These are phyloP conservation scores for Aegilops longissima DNA, from an alignment of 176 grass and related monocot genomes.

Conservation along the genomic window DNA sequence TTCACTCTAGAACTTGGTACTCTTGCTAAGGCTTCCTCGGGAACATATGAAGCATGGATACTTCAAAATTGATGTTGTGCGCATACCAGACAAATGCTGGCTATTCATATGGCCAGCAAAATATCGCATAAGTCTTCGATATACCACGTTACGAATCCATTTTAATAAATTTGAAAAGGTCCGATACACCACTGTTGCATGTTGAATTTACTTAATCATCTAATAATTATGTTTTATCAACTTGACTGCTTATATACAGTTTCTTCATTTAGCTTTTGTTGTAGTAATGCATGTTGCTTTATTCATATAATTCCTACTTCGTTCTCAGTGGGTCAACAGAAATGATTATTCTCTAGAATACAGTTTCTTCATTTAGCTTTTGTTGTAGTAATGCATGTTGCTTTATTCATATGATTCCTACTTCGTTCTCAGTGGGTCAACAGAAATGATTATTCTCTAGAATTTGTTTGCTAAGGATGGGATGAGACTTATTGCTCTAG, in stretches of 20 bases:
- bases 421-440: neutral
- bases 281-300: constrained; percentile 2
- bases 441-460: neutral
- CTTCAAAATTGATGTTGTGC: constrained; percentile 38
- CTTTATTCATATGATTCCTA: constrained; percentile 4
- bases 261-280: constrained; percentile 10
- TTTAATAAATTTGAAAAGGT: constrained; percentile 29
- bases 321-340: neutral
- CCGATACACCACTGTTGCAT: neutral
- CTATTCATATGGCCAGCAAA: constrained; percentile 27
- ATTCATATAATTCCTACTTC: neutral
- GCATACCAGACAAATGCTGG: constrained; percentile 4
- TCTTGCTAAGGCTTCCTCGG: constrained; percentile 43
- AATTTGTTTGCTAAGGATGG: neutral
- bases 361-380: constrained; percentile 14
- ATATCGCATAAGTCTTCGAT: constrained; percentile 9
- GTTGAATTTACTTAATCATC: neutral
- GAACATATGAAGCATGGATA: constrained; percentile 37
- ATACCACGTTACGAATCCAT: constrained; percentile 27
- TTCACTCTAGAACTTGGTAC: constrained; percentile 37
- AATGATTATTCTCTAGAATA: neutral
- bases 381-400: neutral
- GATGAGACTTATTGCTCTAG: neutral
- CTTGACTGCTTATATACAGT: constrained; percentile 9
- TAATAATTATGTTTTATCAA: neutral